phyloP scores from a whole-genome alignment of 768 basidiomycete genomes.

The Ramaria sp. region DNA sequence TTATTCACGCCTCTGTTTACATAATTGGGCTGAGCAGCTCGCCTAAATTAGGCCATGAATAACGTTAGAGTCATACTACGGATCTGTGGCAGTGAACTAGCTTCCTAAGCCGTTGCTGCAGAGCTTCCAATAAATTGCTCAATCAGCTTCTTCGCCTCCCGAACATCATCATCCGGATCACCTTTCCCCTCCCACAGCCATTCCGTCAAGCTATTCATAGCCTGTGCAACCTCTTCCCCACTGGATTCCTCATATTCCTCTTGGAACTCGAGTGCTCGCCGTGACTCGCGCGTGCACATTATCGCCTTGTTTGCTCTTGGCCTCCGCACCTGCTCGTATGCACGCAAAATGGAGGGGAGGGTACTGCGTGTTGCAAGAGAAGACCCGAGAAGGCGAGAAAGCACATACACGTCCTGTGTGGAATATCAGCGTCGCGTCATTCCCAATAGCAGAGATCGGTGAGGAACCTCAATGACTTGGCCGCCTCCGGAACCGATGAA shows the following conservation, averaged over 20 bases:
- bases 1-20: too few relatives aligned
- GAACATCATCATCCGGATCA: conserved; percentile 5
- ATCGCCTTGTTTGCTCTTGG: conserved; percentile 18
- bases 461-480: conserved; percentile 30
- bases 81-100: too few relatives aligned
- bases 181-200: conserved; percentile 38
- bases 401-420: conserved; percentile 26
- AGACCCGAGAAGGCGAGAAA: conserved; percentile 35
- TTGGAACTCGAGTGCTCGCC: conserved; percentile 22
- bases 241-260: conserved; percentile 27
- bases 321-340: conserved; percentile 20
- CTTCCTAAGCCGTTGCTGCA: too few relatives aligned
- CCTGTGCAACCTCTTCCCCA: conserved; percentile 27
- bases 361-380: conserved; percentile 14
- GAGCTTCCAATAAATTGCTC: too few relatives aligned
- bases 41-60: too few relatives aligned
- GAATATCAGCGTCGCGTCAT: too few relatives aligned
- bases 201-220: conserved; percentile 43
- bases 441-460: neutral
- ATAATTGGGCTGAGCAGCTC: too few relatives aligned
- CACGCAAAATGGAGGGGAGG: conserved; percentile 15
- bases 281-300: conserved; percentile 14
- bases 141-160: conserved; percentile 1
- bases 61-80: too few relatives aligned
- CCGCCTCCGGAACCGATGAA: conserved; percentile 36